phyloP scores from a whole-genome alignment of 768 basidiomycete genomes.

The Xanthoconium stramineum region DNA sequence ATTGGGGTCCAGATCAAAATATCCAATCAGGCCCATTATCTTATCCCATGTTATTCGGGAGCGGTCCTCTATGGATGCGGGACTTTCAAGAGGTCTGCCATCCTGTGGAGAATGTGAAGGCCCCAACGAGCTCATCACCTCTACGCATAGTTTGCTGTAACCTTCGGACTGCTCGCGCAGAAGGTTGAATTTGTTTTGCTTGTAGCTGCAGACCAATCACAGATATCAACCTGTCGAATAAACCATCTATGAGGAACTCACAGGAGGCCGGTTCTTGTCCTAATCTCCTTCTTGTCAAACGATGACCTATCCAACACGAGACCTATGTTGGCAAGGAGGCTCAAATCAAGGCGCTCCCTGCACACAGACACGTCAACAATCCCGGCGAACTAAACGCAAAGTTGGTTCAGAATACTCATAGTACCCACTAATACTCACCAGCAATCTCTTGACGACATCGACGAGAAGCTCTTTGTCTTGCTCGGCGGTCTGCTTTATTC shows the following conservation, averaged over 20 bases:
- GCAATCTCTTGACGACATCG: conserved; percentile 54
- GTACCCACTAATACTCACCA: conserved; percentile 39
- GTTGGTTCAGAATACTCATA: not conserved
- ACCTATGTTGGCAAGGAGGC: conserved; percentile 58
- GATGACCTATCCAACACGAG: conserved; percentile 64
- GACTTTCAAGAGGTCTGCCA: conserved; percentile 61
- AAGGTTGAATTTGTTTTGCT: conserved; percentile 98
- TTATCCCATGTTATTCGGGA: conserved; percentile 76
- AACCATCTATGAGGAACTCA: conserved; percentile 37
- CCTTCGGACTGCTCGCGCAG: conserved; percentile 97
- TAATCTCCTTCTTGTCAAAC: conserved; percentile 77
- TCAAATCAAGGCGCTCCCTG: conserved; percentile 71
- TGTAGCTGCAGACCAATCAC: conserved; percentile 60
- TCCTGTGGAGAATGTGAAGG: conserved; percentile 68
- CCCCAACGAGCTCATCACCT: conserved; percentile 75
- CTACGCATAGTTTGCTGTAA: conserved; percentile 87
- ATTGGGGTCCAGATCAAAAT: conserved; percentile 96
- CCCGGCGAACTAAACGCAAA: conserved; percentile 45
- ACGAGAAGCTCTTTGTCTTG: conserved; percentile 62
- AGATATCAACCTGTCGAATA: not conserved
- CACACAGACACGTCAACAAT: conserved; percentile 61
- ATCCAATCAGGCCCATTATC: conserved; percentile 85
- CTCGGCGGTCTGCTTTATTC: conserved; percentile 52
- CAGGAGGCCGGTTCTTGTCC: conserved; percentile 79
- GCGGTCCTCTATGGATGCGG: conserved; percentile 56